phyloP scores from a whole-genome alignment of 306 rosid genomes.

The Lupinus albus region DNA sequence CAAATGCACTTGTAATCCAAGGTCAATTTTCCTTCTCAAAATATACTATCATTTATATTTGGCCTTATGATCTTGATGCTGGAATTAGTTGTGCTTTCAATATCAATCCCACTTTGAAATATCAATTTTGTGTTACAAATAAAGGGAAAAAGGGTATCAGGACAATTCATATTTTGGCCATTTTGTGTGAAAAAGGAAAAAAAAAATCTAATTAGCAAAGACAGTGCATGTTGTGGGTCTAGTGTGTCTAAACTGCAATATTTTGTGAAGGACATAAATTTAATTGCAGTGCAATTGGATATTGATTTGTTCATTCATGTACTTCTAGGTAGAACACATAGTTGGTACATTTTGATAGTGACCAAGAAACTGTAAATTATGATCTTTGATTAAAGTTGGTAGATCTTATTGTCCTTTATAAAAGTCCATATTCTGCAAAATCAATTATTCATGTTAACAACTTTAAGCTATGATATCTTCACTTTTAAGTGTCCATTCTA shows the following conservation, averaged over 20 bases:
- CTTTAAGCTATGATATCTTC: background rate
- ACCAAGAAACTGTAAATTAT: background rate
- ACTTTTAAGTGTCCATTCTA: slow-evolving; percentile 4
- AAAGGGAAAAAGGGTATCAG: background rate
- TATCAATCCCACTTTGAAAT: slow-evolving; percentile 27
- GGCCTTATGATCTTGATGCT: background rate
- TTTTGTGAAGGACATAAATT: slow-evolving; percentile 24
- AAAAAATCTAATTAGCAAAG: slow-evolving; percentile 1
- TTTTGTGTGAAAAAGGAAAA: slow-evolving; percentile 8
- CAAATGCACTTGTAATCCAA: background rate
- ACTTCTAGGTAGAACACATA: background rate
- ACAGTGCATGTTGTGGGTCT: slow-evolving; percentile 26
- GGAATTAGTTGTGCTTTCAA: slow-evolving; percentile 26
- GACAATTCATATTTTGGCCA: slow-evolving; percentile 22
- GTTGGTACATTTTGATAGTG: slow-evolving; percentile 31
- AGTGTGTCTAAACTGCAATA: background rate
- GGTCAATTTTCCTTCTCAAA: background rate
- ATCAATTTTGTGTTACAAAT: slow-evolving; percentile 20
- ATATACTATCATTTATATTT: background rate
- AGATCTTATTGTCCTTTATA: background rate
- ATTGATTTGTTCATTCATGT: slow-evolving; percentile 20
- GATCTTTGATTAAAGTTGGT: background rate
- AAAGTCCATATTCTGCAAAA: background rate
- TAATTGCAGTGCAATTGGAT: slow-evolving; percentile 26
- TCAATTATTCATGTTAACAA: background rate